phyloP scores from a whole-genome alignment of 1,284 basidiomycete genomes.

The Cutaneotrichosporon sp. region DNA sequence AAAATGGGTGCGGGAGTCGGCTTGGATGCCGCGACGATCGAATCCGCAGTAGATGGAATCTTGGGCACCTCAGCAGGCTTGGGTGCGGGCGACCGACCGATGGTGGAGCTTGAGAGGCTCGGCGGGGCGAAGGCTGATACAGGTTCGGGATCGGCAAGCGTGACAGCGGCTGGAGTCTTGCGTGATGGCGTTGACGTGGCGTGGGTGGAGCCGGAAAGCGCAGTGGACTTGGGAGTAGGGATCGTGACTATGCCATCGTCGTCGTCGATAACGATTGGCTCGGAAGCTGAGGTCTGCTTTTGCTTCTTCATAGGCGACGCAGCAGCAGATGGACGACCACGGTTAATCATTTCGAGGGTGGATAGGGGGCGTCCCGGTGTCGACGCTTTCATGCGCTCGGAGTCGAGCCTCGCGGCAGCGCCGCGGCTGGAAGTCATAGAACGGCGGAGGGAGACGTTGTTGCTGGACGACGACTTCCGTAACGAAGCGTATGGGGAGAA shows the following conservation, averaged over 20 bases:
- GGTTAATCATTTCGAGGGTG: constrained; percentile 22
- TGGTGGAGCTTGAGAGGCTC: constrained; percentile 10
- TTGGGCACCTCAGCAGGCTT: background rate
- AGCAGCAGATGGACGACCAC: background rate
- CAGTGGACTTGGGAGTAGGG: background rate
- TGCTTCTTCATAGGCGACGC: background rate
- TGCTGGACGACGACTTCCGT: constrained; percentile 8
- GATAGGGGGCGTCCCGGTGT: constrained; percentile 13
- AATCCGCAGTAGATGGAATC: constrained; percentile 1
- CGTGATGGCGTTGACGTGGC: background rate
- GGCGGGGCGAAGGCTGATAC: constrained; percentile 20
- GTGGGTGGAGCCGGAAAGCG: background rate
- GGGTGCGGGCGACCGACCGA: constrained; percentile 1
- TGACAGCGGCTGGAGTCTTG: constrained; percentile 4
- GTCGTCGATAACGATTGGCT: constrained; percentile 3
- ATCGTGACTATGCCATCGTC: background rate
- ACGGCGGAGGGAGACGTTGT: constrained; percentile 6
- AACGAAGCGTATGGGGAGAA: constrained; percentile 3
- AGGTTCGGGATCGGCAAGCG: constrained; percentile 17
- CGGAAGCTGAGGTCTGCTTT: background rate
- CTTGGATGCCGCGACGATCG: constrained; percentile 13
- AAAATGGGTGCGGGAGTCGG: constrained; percentile 11
- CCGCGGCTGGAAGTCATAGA: constrained; percentile 31
- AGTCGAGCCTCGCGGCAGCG: constrained; percentile 40
- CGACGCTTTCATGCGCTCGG: constrained; percentile 2